Evolutionary conservation across 2,329 filamentous ascomycete genomes (phyloP), one percentile per base, ranked within the genome.

Genomic region (Rutstroemia sp.): DNA sequence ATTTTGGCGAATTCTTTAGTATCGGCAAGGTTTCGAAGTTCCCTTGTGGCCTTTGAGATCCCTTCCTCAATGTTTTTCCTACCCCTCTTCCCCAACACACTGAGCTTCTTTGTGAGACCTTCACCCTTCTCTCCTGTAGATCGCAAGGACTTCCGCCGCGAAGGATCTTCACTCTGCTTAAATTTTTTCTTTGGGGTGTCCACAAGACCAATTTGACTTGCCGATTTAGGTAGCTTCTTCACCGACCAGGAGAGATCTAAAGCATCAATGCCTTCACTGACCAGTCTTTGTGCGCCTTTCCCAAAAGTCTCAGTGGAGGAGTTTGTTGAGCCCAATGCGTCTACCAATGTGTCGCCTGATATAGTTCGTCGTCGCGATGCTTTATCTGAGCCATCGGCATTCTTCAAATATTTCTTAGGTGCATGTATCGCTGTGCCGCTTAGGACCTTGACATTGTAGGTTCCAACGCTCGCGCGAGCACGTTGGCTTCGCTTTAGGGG

Each of bases 371-470:
- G 75, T 51, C 73, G 73, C 58, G 63, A 48, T 42, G 63, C 60
- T 42, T 54, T 53, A 2, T 56, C 57, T 53, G 17, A 39, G 30
- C 37, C n/a, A 12, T 48, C 38, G 14, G 51, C 56, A 16, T 79
- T 76, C 63, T 78, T 81, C 51, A 78, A 56, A 47, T 60, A 67
- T 53, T 68, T 68, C 57, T 60, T 65, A 1, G 68, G 66, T 25
- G 62, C 82, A 62, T 86, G 83, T 45, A 78, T 75, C 27, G 78
- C 77, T 48, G 81, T 87, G 62, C 84, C 83, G 57, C 77, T 78
- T 51, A 87, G 74, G 63, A 80, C 78, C 61, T 81, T 76, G 16
- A 87, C 72, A 64, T 89, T 89, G 72, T 89, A 89, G 16, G 84
- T 79, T 12, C 80, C 77, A 17, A 82, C 73, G 53, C 76, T 78